Percentiles rank a stretch among this genome's conserved stretches.
phyloP scores from a whole-genome alignment of 2,329 filamentous ascomycete species.

The Cladosporium oxysporum region DNA sequence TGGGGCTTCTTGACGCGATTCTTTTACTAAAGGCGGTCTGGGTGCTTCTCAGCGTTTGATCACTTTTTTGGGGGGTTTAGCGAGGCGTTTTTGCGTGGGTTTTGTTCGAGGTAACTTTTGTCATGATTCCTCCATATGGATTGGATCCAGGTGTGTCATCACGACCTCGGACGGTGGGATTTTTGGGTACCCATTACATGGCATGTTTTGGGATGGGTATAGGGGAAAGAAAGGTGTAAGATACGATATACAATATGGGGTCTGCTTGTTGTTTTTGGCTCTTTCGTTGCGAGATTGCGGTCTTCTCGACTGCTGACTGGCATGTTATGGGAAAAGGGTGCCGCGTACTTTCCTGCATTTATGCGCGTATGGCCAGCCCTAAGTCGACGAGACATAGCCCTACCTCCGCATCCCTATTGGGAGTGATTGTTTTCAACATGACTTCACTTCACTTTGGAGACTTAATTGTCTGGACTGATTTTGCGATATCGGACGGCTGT shows the following conservation, averaged over 20 bases:
- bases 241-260: not conserved
- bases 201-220: not conserved
- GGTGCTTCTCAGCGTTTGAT: not conserved
- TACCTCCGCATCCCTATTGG: too few relatives aligned
- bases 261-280: not conserved
- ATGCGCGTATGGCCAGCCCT: not conserved
- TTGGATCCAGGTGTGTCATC: not conserved
- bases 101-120: not conserved
- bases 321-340: not conserved
- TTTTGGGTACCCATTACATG: not conserved
- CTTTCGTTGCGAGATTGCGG: not conserved
- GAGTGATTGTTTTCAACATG: not conserved
- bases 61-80: not conserved
- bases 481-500: not conserved
- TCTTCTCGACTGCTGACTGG: not conserved
- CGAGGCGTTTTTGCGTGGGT: conserved; percentile 7
- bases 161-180: not conserved
- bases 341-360: too few relatives aligned
- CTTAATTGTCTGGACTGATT: not conserved
- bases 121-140: not conserved
- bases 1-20: not conserved
- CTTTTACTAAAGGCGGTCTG: not conserved
- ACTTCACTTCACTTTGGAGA: not conserved
- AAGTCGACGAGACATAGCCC: not conserved
- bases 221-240: not conserved